Evolutionary conservation across 1,284 basidiomycete genomes (phyloP), one percentile per base, ranked within the genome.

Genomic region (Ganoderma lucidum): DNA sequence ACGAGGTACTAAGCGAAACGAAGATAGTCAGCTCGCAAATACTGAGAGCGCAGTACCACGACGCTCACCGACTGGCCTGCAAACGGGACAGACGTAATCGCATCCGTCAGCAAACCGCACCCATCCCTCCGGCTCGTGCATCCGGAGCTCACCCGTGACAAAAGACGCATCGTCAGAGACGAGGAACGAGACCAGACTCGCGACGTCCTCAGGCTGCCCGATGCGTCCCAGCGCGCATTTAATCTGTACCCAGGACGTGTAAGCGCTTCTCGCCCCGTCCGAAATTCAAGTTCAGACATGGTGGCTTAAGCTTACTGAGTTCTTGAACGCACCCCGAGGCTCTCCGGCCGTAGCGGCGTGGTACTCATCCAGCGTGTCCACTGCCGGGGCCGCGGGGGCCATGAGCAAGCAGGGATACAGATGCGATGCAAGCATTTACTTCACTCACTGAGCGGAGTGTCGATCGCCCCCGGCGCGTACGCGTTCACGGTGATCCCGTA

Each of bases 121-220:
- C 2, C 19, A n/a, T 32, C 30, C 55, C 17, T 14, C 6, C 32
- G 17, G 4, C 2, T 35, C 2, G 3, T 30, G 30, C 55, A 10
- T 37, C 32, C 8, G 17, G 12, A 59, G 30, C 71, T 68, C 70
- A 79, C 81, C 82, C 0, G 81, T 83, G 32, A 82, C 73, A 64
- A 77, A 82, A 14, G 67, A 63, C 1, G 80, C 75, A 32, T 79
- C 79, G 30, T 78, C 72, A 1, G 79, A 80, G 1, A 76, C 77
- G 2, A 83, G 74, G 70, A 76, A 83, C 0, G 81, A 81, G 5
- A 82, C 82, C 9, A 83, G 65, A 3, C 73, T 75, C 2, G 81
- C 78, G 48, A 82, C 74, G 62, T 83, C 79, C 23, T 80, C 75
- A 0, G 79, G 76, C 30, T 67, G 71, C 28, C 79, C 80, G 17